Conservation (phyloP, 164 flowering plant species). For the Dillenia suffruticosa region DNA sequence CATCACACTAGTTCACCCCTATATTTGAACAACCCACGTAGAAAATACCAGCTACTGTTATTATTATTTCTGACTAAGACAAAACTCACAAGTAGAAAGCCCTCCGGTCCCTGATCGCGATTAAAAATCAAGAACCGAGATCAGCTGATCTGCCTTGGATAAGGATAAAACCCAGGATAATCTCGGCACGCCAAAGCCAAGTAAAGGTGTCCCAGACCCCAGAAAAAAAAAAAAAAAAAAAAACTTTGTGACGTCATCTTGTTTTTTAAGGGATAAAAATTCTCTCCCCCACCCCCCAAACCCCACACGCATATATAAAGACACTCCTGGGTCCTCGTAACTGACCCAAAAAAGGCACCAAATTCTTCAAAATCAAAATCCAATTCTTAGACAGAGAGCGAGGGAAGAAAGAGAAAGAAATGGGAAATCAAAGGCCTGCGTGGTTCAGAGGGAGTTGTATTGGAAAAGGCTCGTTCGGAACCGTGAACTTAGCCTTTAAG, state of each 20-base stretch:
- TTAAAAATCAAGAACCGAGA: neutral
- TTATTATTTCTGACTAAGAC: too few species aligned
- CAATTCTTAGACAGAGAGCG: too few species aligned
- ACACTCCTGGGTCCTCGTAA: neutral
- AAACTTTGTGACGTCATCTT: slow-evolving; percentile 14
- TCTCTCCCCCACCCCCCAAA: neutral
- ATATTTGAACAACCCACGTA: neutral
- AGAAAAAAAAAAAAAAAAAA: too few species aligned
- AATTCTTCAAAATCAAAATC: too few species aligned
- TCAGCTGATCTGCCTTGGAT: slow-evolving; percentile 12
- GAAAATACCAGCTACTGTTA: neutral
- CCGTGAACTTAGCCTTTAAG: slow-evolving; percentile 39
- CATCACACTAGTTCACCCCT: too few species aligned
- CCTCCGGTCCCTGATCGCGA: too few species aligned
- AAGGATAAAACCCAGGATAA: slow-evolving; percentile 19
- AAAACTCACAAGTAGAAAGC: too few species aligned
- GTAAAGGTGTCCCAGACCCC: neutral
- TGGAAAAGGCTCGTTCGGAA: slow-evolving; percentile 62
- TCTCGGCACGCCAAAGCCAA: neutral
- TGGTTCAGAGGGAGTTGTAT: slow-evolving; percentile 56
- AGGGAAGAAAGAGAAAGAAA: too few species aligned
- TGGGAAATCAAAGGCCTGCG: neutral
- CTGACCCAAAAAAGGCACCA: too few species aligned
- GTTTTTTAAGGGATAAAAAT: slow-evolving; percentile 9
- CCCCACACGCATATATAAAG: neutral